A percentile compares a stretch with the other conserved stretches of the same genome.
These are phyloP conservation scores for Talaromyces nanjingensis DNA, from an alignment of 495 filamentous ascomycete genomes.

Conservation along the genomic window DNA sequence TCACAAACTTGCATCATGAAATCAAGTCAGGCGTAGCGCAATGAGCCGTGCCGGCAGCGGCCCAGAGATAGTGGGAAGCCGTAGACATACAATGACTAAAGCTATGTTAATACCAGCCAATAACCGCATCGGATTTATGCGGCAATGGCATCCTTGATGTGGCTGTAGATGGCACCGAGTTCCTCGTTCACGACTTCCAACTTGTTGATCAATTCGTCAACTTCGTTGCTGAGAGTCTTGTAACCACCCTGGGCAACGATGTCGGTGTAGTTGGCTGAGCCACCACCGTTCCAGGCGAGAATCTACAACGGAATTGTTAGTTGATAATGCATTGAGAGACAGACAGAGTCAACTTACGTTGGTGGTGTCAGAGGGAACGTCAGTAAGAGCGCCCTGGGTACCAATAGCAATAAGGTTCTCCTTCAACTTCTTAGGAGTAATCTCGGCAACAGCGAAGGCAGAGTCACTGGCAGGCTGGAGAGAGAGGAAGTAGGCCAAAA, in stretches of 20 bases:
- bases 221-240: constrained; percentile 20
- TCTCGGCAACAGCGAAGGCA: constrained; percentile 76
- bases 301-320: constrained; percentile 50
- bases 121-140: constrained; percentile 20
- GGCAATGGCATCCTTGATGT: constrained; percentile 36
- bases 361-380: constrained; percentile 77
- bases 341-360: constrained; percentile 47
- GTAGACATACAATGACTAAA: neutral
- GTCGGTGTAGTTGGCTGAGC: constrained; percentile 78
- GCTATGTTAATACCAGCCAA: neutral
- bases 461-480: constrained; percentile 86
- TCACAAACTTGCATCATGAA: neutral
- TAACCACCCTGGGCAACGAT: constrained; percentile 61
- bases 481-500: constrained; percentile 95
- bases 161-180: constrained; percentile 40
- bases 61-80: neutral
- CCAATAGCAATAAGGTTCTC: constrained; percentile 74
- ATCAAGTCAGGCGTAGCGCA: neutral
- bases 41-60: neutral
- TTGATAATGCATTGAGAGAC: neutral
- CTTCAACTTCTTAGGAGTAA: constrained; percentile 95
- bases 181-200: constrained; percentile 31
- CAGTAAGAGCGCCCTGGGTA: constrained; percentile 69
- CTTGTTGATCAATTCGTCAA: constrained; percentile 26
- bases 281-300: constrained; percentile 98